Base-by-base conservation (phyloP, 768 basidiomycete species). In the Podaxis carcinomalis region DNA sequence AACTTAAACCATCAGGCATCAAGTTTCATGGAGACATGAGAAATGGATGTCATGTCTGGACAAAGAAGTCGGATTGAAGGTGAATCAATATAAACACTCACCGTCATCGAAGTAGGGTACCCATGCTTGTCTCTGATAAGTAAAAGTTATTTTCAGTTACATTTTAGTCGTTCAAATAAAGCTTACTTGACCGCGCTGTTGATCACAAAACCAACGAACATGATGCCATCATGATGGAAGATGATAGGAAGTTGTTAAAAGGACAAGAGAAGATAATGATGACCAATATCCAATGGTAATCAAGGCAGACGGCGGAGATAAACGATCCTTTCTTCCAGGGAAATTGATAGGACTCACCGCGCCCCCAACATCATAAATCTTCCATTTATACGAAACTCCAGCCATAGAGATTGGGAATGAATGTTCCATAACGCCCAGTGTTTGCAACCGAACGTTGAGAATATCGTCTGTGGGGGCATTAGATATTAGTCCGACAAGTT, bases 71-170 rank as follows among this genome's bases (percentile, higher is more conserved):
- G 58, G 23, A 21, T 14, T 25, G 36, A 36, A 16, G 36, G n/a
- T 10, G 19, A n/a, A 28, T 42, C 16, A 58, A 44, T 47, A 62
- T 27, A 60, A 54, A 54, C 44, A 75, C 82, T 66, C 71, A 86
- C 88, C 90, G 69, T 92, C 90, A 69, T 93, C 91, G 65, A 93
- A 93, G 73, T 85, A 93, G 32, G 91, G 89, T 44, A 87, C 84
- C 91, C 91, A 93, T 5, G 87, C 85, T 66, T 86, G 88, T 67
- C 92, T 79, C 88, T 91, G 64, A 58, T 36, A 32, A 56, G 62
- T 36, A 55, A 53, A 49, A 62, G 14, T 23, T 44, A 53, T 39
- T 36, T 42, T 21, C 46, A 35, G 28, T 47, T 35, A 61, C 60
- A 47, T 21, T 9, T 59, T 25, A 52, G 59, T 54, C 50, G 40